These are phyloP conservation scores for Hemerocallis citrina DNA, from an alignment of 106 monocot genomes.

Conservation along the genomic window DNA sequence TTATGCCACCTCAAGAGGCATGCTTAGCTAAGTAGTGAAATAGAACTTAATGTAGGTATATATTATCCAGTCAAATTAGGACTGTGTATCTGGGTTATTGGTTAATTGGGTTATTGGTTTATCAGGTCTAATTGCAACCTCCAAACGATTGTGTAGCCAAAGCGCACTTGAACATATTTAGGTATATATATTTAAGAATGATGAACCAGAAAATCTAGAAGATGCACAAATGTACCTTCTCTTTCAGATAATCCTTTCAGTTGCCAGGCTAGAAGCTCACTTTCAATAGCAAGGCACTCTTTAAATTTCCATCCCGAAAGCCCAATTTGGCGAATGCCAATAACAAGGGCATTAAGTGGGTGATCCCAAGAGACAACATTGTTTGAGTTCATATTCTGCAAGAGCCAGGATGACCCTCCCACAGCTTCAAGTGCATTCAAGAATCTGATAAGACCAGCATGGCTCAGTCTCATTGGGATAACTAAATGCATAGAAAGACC, in stretches of 20 bases:
- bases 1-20: no score
- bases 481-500: neutral
- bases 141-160: no score
- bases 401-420: constrained; percentile 74
- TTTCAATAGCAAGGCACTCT: constrained; percentile 72
- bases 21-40: neutral
- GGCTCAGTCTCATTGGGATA: neutral
- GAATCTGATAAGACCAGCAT: constrained; percentile 27
- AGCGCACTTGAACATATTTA: neutral
- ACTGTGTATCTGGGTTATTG: no score
- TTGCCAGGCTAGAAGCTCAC: constrained; percentile 71
- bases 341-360: constrained; percentile 54
- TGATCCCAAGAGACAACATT: constrained; percentile 40
- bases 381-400: constrained; percentile 32
- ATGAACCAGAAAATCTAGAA: neutral
- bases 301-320: constrained; percentile 74
- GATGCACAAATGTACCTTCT: constrained; percentile 41
- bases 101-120: no score
- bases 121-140: no score
- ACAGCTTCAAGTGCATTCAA: constrained; percentile 66
- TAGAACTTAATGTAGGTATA: no score
- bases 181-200: neutral
- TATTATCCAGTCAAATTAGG: no score
- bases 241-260: constrained; percentile 48
- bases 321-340: constrained; percentile 61